Percentiles rank a stretch among this genome's conserved stretches.
Evolutionary conservation across 192 early-diverging fungal species (phyloP).

Genomic region (Coemansia sp.): DNA sequence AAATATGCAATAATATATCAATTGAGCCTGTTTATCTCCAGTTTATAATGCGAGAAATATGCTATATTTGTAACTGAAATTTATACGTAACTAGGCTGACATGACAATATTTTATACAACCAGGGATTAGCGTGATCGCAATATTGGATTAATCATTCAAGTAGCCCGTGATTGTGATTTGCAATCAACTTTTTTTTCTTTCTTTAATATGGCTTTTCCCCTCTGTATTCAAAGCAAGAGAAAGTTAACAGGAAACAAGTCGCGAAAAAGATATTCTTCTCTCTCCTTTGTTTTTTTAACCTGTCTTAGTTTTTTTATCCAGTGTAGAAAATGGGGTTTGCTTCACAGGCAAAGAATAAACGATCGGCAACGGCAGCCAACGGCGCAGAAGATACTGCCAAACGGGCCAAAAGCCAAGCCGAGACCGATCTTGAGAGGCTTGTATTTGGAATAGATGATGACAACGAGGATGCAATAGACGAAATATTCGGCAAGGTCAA

Average conservation of each 20-base stretch:
- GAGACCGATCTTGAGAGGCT: constrained; percentile 75
- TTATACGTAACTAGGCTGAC: background rate
- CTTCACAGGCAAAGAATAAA: constrained; percentile 11
- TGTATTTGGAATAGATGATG: constrained; percentile 72
- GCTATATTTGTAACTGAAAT: background rate
- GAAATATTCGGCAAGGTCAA: constrained; percentile 27
- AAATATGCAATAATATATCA: too few relatives aligned
- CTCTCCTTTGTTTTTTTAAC: background rate
- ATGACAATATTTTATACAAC: too few relatives aligned
- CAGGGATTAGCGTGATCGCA: too few relatives aligned
- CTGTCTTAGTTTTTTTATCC: background rate
- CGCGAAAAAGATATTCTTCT: too few relatives aligned
- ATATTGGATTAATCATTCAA: too few relatives aligned
- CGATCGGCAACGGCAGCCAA: constrained; percentile 9
- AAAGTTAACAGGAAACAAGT: too few relatives aligned
- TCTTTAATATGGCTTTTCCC: too few relatives aligned
- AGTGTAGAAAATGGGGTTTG: background rate
- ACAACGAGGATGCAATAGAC: constrained; percentile 26
- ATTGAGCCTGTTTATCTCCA: too few relatives aligned
- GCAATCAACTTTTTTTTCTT: too few relatives aligned
- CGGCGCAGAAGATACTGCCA: constrained; percentile 6
- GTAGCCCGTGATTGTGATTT: too few relatives aligned
- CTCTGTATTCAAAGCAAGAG: too few relatives aligned
- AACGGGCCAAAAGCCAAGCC: constrained; percentile 59
- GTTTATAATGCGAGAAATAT: too few relatives aligned